Conservation (phyloP, 2,329 filamentous ascomycete genomes). For the Coniochaeta sp. region DNA sequence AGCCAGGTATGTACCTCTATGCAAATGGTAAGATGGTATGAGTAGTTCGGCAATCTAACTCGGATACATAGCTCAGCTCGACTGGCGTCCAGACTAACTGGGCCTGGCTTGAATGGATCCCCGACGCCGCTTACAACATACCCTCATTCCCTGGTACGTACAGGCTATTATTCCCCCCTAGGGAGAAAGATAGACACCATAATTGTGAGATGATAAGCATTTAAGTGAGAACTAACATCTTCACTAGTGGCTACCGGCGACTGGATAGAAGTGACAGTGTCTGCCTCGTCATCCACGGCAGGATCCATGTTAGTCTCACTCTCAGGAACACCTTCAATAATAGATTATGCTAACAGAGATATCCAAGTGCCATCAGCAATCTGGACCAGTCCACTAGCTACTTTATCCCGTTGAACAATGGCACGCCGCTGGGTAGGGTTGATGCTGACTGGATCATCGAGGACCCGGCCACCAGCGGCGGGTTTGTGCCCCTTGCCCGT, state of each 20-base stretch:
- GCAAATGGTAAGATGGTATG: not conserved
- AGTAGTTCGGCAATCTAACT: not conserved
- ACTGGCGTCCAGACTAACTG: constrained; percentile 3
- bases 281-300: constrained; percentile 11
- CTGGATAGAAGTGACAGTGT: constrained; percentile 17
- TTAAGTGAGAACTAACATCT: not conserved
- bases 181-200: too few species aligned
- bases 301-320: constrained; percentile 10
- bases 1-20: constrained; percentile 12
- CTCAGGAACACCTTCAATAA: not conserved
- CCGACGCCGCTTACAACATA: constrained; percentile 1
- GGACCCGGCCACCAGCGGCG: constrained; percentile 12
- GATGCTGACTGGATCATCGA: constrained; percentile 20
- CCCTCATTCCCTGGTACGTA: constrained; percentile 7
- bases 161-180: too few species aligned
- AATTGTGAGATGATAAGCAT: too few species aligned
- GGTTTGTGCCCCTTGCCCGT: constrained; percentile 10
- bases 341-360: not conserved
- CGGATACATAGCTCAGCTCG: not conserved
- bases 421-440: constrained; percentile 11
- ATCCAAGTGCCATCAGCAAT: constrained; percentile 12
- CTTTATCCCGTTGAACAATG: constrained; percentile 7
- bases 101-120: constrained; percentile 5
- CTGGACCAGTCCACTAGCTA: constrained; percentile 7
- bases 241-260: constrained; percentile 13